Evolutionary conservation across 805 yeast genomes (phyloP), one percentile per base, ranked within the genome.

Genomic region (Kodamaea jinghongensis): DNA sequence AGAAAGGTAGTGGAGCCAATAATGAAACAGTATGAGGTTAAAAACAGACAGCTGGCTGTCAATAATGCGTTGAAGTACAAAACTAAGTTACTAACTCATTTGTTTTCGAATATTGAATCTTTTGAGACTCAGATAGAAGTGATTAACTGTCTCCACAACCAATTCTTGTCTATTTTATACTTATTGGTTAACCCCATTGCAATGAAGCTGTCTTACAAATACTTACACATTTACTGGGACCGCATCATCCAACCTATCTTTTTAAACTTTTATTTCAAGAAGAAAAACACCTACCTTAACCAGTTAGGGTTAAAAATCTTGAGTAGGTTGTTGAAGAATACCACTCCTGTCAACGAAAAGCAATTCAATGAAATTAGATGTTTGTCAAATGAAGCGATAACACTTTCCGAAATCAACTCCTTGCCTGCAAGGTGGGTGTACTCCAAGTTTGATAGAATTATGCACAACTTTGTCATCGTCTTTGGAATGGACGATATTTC

Each of bases 181-280:
- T 47, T 53, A 25, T 45, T 61, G 33, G 36, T 61, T 10, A 49
- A 58, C 44, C 43, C 49, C 22, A 34, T 50, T 36, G 39, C 49
- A 22, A 43, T 44, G 10, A 54, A 47, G 34, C 41, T 48, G 10
- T 41, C 47, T 26, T 41, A 52, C 3, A 61, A 59, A 38, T 55
- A 59, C 41, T 39, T 63, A 26, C 59, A 59, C 34, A 43, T 63
- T 6, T 58, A 61, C 28, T 69, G 73, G 73, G 72, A 67, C 37
- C 56, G 55, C 28, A 48, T 69, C 4, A 44, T 69, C 8, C 61
- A 55, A 28, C 65, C 65, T 1, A 48, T 64, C 1, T 47, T 69
- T 17, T 16, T 48, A 6, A 55, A 51, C 29, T 61, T 69, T 36
- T 67, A 66, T 34, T 67, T 67, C 53, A 58, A 54, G 17, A 55